Evolutionary conservation across 495 filamentous ascomycete species (phyloP).

Genomic region (Tuber borchii): DNA sequence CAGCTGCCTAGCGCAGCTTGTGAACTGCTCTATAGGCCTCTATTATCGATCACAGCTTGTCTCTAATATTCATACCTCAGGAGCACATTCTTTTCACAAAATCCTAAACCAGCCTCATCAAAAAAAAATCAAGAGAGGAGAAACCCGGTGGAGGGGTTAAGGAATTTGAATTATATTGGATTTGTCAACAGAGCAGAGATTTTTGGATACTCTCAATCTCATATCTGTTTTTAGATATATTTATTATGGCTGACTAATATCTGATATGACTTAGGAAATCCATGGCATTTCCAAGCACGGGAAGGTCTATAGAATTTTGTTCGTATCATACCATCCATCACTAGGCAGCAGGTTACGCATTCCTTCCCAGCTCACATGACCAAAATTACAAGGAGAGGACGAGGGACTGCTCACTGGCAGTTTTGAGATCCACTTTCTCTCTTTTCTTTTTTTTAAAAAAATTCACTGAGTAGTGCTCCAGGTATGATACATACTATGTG

Average conservation of each 20-base stretch:
- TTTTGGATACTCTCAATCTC: background rate
- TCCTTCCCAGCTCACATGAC: background rate
- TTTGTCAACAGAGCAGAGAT: background rate
- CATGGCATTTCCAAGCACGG: background rate
- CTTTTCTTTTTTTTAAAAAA: background rate
- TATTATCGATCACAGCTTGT: background rate
- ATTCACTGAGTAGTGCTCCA: background rate
- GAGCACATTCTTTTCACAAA: background rate
- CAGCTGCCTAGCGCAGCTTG: background rate
- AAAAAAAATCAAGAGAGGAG: background rate
- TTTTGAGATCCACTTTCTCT: background rate
- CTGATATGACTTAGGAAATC: background rate
- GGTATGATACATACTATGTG: background rate
- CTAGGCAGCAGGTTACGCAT: background rate
- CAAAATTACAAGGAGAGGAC: background rate
- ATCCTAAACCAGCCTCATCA: background rate
- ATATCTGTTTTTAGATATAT: background rate
- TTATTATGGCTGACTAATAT: background rate
- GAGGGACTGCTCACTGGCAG: background rate
- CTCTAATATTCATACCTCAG: background rate
- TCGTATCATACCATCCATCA: too few species aligned
- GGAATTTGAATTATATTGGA: background rate
- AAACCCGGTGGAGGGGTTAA: too few species aligned
- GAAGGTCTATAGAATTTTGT: too few species aligned
- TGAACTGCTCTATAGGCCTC: background rate